A percentile compares a stretch with the other conserved stretches of the same genome.
phyloP scores from a whole-genome alignment of 768 basidiomycete species.

The Mycena capillaripes region DNA sequence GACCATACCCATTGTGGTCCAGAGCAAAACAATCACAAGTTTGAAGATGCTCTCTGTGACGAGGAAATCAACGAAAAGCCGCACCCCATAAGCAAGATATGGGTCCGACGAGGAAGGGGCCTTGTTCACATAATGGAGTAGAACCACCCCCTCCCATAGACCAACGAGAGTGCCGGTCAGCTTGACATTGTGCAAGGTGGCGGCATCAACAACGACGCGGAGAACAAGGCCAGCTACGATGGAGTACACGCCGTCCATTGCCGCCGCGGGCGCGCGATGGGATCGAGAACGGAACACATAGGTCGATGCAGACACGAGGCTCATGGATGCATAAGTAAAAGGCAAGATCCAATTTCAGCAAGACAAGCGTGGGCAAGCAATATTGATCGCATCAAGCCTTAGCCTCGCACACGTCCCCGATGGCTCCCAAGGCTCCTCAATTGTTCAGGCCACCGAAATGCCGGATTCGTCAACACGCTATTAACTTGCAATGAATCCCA shows the following conservation, averaged over 20 bases:
- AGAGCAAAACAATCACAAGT: conserved; percentile 61
- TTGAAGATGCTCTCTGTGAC: conserved; percentile 69
- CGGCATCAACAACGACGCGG: conserved; percentile 71
- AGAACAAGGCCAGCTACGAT: conserved; percentile 77
- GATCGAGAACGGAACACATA: conserved; percentile 32
- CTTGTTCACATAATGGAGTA: conserved; percentile 80
- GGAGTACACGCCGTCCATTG: conserved; percentile 80
- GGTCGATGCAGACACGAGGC: conserved; percentile 27
- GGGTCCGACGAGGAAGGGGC: conserved; percentile 77
- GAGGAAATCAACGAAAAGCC: conserved; percentile 81
- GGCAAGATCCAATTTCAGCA: background rate
- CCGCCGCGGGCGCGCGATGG: too few species aligned
- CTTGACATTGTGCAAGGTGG: conserved; percentile 63
- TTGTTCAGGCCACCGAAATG: too few species aligned
- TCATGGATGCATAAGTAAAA: conserved; percentile 21
- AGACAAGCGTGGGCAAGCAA: conserved; percentile 1
- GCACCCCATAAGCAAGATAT: conserved; percentile 74
- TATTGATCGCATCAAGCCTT: too few species aligned
- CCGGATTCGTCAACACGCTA: too few species aligned
- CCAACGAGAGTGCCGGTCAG: conserved; percentile 77
- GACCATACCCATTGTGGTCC: conserved; percentile 67
- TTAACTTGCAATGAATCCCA: too few species aligned
- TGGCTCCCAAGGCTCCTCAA: too few species aligned
- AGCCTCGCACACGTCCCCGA: too few species aligned
- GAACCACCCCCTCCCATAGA: conserved; percentile 84